Conservation (phyloP, 805 yeast genomes). For the Grigorovia transvaalensis region DNA sequence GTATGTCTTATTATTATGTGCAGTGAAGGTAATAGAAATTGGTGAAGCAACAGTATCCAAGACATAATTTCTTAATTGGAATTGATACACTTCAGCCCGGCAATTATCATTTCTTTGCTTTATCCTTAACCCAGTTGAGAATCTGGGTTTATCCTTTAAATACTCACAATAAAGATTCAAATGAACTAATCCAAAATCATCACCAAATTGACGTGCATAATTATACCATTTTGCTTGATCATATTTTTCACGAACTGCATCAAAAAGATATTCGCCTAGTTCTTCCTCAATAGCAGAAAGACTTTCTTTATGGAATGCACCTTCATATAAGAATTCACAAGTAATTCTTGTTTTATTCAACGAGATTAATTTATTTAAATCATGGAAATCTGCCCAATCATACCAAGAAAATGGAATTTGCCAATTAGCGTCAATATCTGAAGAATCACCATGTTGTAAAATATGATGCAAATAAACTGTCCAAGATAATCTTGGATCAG, state of each 20-base stretch:
- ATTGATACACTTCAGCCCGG: conserved; percentile 24
- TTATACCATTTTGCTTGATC: conserved; percentile 11
- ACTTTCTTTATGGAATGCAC: conserved; percentile 10
- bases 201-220: conserved; percentile 2
- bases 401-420: conserved; percentile 45
- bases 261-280: conserved; percentile 13
- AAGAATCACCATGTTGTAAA: background rate
- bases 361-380: conserved; percentile 30
- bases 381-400: conserved; percentile 44
- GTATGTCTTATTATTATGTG: conserved; percentile 12
- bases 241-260: conserved; percentile 14
- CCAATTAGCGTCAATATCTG: background rate
- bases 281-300: conserved; percentile 13
- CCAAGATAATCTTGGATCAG: conserved; percentile 51
- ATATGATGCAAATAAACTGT: conserved; percentile 39
- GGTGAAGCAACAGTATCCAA: conserved; percentile 14
- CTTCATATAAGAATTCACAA: conserved; percentile 17
- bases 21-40: conserved; percentile 19
- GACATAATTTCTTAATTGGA: conserved; percentile 22
- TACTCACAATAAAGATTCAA: conserved; percentile 1
- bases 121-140: conserved; percentile 9
- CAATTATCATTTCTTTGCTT: conserved; percentile 14
- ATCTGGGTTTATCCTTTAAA: background rate
- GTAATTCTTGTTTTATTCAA: conserved; percentile 6
- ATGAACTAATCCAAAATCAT: background rate